A percentile compares a stretch with the other conserved stretches of the same genome.
Evolutionary conservation across 2,329 filamentous ascomycete genomes (phyloP).

Genomic region (Metarhizium guizhouense): DNA sequence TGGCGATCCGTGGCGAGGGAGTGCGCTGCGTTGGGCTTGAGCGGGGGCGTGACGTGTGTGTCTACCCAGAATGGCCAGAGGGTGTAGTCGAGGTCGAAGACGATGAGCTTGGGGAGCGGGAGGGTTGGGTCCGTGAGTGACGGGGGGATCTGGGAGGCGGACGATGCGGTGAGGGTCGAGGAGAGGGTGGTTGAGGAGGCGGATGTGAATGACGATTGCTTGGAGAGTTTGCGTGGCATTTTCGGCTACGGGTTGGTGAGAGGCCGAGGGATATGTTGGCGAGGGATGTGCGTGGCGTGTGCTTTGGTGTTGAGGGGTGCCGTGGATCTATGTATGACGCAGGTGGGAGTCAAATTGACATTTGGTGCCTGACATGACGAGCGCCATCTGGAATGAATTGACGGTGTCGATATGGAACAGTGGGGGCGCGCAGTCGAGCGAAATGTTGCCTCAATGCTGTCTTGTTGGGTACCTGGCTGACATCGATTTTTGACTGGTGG

Average conservation of each 20-base stretch:
- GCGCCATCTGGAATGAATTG: no score
- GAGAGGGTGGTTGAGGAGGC: neutral
- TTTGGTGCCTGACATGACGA: no score
- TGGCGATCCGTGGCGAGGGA: conserved; percentile 40
- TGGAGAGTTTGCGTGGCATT: conserved; percentile 26
- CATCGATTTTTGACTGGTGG: no score
- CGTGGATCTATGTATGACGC: no score
- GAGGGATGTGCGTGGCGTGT: neutral
- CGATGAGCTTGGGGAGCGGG: conserved; percentile 72
- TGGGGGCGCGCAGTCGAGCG: no score
- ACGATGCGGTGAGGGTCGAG: neutral
- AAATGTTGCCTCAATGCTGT: no score
- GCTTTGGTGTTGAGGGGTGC: neutral
- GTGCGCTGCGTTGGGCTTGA: conserved; percentile 41
- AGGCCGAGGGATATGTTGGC: neutral
- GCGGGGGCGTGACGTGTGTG: conserved; percentile 73
- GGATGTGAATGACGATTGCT: conserved; percentile 11
- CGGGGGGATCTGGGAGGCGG: conserved; percentile 20
- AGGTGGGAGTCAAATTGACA: no score
- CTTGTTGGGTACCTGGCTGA: no score
- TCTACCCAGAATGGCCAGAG: conserved; percentile 99
- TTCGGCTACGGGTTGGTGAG: neutral
- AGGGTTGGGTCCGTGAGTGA: conserved; percentile 43
- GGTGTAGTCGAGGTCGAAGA: conserved; percentile 96
- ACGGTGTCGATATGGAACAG: no score